Evolutionary conservation across 495 filamentous ascomycete genomes (phyloP).

Genomic region (Neurospora intermedia): DNA sequence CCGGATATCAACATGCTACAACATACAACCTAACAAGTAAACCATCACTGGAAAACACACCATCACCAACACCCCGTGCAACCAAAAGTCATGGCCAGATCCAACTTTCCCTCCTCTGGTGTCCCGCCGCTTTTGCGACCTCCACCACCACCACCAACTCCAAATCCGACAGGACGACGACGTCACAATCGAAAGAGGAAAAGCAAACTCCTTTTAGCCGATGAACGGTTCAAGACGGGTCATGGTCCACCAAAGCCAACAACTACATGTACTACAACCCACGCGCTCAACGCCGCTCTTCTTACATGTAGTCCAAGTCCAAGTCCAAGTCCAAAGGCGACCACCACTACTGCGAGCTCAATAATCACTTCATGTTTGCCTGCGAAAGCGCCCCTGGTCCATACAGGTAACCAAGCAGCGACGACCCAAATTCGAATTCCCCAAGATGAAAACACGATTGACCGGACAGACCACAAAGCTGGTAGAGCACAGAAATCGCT

Average conservation of each 20-base stretch:
- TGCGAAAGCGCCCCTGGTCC: neutral
- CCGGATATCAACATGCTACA: neutral
- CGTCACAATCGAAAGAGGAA: neutral
- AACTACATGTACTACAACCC: neutral
- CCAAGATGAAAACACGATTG: neutral
- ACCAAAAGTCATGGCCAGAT: neutral
- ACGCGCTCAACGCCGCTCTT: neutral
- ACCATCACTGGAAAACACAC: neutral
- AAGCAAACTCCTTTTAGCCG: neutral
- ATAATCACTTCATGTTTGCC: neutral
- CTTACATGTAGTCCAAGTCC: no score
- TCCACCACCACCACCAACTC: neutral
- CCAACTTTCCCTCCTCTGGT: neutral
- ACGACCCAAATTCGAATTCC: neutral
- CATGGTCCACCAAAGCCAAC: neutral
- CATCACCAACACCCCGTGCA: neutral
- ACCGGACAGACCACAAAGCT: neutral
- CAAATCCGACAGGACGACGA: neutral
- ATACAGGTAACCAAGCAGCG: no score
- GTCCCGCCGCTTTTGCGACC: neutral
- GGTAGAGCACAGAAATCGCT: neutral
- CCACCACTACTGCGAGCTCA: neutral
- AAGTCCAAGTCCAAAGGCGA: neutral
- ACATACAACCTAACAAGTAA: neutral
- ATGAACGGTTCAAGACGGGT: neutral